Evolutionary conservation across 1,284 basidiomycete species (phyloP).

Genomic region (Salmacisia buchloeana): DNA sequence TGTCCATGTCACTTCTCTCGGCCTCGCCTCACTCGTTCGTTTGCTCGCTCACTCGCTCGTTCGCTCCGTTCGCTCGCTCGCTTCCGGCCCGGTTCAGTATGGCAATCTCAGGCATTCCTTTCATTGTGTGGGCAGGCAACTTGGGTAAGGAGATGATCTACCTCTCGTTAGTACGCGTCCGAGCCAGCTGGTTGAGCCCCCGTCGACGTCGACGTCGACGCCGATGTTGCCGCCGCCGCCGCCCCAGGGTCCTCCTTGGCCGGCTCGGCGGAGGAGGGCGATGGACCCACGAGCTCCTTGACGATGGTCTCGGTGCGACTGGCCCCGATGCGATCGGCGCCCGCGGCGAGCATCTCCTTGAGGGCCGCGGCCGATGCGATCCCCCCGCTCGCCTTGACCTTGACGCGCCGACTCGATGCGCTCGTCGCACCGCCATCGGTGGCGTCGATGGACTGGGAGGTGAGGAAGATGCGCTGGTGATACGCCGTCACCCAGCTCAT

Average conservation of each 20-base stretch:
- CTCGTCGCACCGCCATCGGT: no score
- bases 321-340: slow-evolving; percentile 36
- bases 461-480: slow-evolving; percentile 1
- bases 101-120: no score
- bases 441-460: no score
- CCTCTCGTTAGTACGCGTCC: background rate
- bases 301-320: slow-evolving; percentile 38
- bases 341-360: slow-evolving; percentile 31
- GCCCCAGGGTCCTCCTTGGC: background rate
- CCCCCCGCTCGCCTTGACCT: slow-evolving; percentile 42
- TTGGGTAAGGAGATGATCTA: no score
- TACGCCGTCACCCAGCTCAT: slow-evolving; percentile 27
- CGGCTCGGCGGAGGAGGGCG: background rate
- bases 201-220: background rate
- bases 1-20: no score
- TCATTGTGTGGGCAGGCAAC: no score
- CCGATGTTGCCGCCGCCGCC: background rate
- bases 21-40: no score
- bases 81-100: no score
- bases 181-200: background rate
- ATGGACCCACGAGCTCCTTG: slow-evolving; percentile 23
- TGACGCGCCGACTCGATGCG: slow-evolving; percentile 17
- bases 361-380: slow-evolving; percentile 27
- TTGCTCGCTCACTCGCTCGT: no score
- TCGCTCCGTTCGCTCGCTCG: no score